Evolutionary conservation across 331 rosid genomes (phyloP), one percentile per base, ranked within the genome.

Genomic region (Acacia concinna): DNA sequence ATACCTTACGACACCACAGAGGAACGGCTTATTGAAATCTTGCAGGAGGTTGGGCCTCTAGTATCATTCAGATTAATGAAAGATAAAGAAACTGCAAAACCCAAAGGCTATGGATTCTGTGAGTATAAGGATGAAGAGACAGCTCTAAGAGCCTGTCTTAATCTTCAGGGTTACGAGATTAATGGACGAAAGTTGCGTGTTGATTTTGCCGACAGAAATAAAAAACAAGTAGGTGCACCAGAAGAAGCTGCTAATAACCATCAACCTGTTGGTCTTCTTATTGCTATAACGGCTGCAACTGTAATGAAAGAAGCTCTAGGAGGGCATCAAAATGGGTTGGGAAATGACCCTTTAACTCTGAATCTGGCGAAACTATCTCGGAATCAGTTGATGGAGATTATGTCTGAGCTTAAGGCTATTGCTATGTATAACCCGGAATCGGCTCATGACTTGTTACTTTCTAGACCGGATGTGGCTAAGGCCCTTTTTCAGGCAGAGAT

Each of bases 91-190:
- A 95, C 99, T 68, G 98, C 98, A 77, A 95, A 95, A 68, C 98
- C 98, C 31, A 95, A 95, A 72, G 98, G 98, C 78, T 93, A 93
- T 59, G 99, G 99, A 4, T 95, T 95, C 85, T 93, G 99, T 75
- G 98, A 96, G 89, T 96, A 93, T 80, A 93, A 91, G 93, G 99
- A 96, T 87, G 97, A 96, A 85, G 99, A 96, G 85, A 96, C 98
- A 8, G 99, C 98, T 56, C 77, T 91, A 85, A 96, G 99, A 79
- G 99, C 97, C 69, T 89, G 98, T 1, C 93, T 97, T 65, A 96
- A 96, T 85, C 97, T 93, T 81, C 98, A 96, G 87, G 97, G 98
- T 34, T 91, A 96, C 69, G 94, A 91, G 79, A 96, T 96, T 84
- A 96, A 96, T 73, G 98, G 99, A 8, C 88, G 99, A 59, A 97